Evolutionary conservation across 2,329 filamentous ascomycete species (phyloP).

Genomic region (Aspergillus jensenii): DNA sequence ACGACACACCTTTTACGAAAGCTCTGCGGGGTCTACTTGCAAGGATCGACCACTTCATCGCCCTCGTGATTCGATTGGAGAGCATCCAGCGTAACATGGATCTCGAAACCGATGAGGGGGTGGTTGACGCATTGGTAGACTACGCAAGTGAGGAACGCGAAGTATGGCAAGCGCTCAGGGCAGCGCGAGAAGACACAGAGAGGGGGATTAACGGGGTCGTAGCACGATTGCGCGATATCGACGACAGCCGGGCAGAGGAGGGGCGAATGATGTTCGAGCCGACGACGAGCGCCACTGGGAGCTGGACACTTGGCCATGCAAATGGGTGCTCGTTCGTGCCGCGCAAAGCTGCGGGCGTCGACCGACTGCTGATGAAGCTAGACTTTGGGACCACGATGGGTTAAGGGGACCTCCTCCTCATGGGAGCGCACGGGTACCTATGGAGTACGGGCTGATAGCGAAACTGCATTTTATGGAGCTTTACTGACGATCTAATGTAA

Average conservation of each 20-base stretch:
- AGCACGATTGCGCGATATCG: constrained; percentile 58
- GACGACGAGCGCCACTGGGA: constrained; percentile 29
- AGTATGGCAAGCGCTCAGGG: constrained; percentile 63
- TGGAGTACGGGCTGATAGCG: not conserved
- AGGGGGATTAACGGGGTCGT: constrained; percentile 63
- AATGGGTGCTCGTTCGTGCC: constrained; percentile 59
- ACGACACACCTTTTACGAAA: constrained; percentile 40
- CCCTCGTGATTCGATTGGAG: constrained; percentile 73
- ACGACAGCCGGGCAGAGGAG: constrained; percentile 52
- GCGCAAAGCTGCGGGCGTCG: constrained; percentile 73
- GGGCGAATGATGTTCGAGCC: constrained; percentile 36
- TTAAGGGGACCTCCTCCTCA: constrained; percentile 3
- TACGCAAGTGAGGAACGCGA: constrained; percentile 71
- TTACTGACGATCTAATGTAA: constrained; percentile 2
- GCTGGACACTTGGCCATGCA: constrained; percentile 28
- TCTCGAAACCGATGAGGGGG: constrained; percentile 77
- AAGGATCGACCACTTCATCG: constrained; percentile 76
- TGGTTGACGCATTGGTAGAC: constrained; percentile 72
- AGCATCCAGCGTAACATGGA: constrained; percentile 75
- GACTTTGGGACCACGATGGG: constrained; percentile 54
- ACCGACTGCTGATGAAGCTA: constrained; percentile 86
- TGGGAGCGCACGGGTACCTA: no score
- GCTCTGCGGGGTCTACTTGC: constrained; percentile 39
- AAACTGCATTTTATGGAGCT: not conserved
- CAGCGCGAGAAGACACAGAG: constrained; percentile 65